Percentiles rank a stretch among this genome's conserved stretches.
Conservation (phyloP, 805 yeast species). For the Metschnikowia shivogae region DNA sequence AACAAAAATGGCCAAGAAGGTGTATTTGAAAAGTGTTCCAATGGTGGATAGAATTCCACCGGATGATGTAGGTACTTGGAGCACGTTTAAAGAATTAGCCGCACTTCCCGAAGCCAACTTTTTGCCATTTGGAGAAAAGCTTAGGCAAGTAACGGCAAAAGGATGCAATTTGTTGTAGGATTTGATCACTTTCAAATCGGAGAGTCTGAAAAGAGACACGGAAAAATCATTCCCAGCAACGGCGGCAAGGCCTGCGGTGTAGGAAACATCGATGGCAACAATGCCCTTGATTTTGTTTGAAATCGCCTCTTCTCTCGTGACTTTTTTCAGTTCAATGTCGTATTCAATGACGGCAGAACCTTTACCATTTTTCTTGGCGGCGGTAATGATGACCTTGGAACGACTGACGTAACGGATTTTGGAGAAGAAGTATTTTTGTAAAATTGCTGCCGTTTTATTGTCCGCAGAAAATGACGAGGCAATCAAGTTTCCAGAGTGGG, state of each 20-base stretch:
- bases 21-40: constrained; percentile 30
- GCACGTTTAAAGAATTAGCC: constrained; percentile 66
- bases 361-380: constrained; percentile 26
- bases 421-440: constrained; percentile 30
- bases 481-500: constrained; percentile 41
- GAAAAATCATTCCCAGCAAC: constrained; percentile 67
- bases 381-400: constrained; percentile 31
- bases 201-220: constrained; percentile 49
- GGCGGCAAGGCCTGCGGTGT: constrained; percentile 42
- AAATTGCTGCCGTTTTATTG: constrained; percentile 18
- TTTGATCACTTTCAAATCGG: constrained; percentile 49
- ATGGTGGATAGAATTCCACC: constrained; percentile 28
- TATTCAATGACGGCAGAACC: constrained; percentile 43
- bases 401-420: constrained; percentile 42
- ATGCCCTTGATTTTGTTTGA: constrained; percentile 52
- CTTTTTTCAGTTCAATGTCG: constrained; percentile 38
- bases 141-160: constrained; percentile 72
- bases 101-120: constrained; percentile 72
- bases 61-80: constrained; percentile 10
- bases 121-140: constrained; percentile 65
- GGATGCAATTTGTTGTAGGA: constrained; percentile 60
- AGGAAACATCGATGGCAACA: constrained; percentile 46
- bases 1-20: constrained; percentile 30
- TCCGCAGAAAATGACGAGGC: constrained; percentile 22
- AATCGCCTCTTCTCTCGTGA: constrained; percentile 40